phyloP scores from a whole-genome alignment of 805 yeast genomes.

The Ogataea pini region DNA sequence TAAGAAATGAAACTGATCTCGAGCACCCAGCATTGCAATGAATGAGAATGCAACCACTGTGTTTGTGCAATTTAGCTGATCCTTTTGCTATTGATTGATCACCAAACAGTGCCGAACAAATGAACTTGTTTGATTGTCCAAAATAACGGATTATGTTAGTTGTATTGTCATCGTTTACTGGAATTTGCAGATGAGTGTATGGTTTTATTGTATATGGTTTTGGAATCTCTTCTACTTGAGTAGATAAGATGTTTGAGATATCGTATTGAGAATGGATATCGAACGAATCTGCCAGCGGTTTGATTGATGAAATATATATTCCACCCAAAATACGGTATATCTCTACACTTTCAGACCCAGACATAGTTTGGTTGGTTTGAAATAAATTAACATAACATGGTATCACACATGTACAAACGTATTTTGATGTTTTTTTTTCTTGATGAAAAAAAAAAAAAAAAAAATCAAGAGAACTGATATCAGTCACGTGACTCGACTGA shows the following conservation, averaged over 20 bases:
- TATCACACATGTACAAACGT: neutral
- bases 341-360: neutral
- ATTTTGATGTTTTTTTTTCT: neutral
- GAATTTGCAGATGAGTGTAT: constrained; percentile 59
- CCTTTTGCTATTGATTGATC: constrained; percentile 29
- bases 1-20: constrained; percentile 46
- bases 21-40: constrained; percentile 58
- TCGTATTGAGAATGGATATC: constrained; percentile 52
- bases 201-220: constrained; percentile 42
- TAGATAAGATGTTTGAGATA: constrained; percentile 73
- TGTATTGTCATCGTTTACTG: constrained; percentile 69
- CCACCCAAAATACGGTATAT: constrained; percentile 73
- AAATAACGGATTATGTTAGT: constrained; percentile 66
- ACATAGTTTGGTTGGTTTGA: neutral
- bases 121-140: constrained; percentile 62
- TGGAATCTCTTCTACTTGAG: constrained; percentile 65
- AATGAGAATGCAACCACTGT: constrained; percentile 46
- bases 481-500: constrained; percentile 1
- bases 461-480: neutral
- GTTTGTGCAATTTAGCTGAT: constrained; percentile 33
- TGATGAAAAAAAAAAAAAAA: neutral
- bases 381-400: neutral
- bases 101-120: constrained; percentile 61
- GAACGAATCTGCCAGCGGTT: constrained; percentile 56
- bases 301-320: constrained; percentile 72